Conservation (phyloP, 1,284 basidiomycete genomes). For the Apiotrichum sp. region DNA sequence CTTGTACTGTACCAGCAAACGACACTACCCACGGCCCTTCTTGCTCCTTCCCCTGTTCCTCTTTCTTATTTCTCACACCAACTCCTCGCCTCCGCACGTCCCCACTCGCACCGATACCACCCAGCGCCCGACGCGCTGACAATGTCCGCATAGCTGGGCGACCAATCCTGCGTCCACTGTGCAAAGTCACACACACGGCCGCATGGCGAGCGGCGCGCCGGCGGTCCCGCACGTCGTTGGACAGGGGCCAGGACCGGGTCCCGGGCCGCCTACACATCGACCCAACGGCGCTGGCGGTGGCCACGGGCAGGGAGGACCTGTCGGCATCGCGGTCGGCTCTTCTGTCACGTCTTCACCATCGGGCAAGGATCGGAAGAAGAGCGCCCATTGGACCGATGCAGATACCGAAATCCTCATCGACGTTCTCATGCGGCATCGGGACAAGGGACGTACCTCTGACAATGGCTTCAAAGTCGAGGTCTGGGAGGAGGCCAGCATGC, state of each 20-base stretch:
- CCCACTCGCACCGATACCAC: too few relatives aligned
- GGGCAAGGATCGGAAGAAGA: constrained; percentile 35
- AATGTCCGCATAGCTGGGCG: not conserved
- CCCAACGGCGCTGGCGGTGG: not conserved
- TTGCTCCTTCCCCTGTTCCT: too few relatives aligned
- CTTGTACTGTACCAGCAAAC: too few relatives aligned
- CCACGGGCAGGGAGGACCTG: not conserved
- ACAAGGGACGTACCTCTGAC: constrained; percentile 34
- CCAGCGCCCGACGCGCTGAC: constrained; percentile 1
- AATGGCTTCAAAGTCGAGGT: constrained; percentile 42
- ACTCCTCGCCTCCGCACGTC: constrained; percentile 7
- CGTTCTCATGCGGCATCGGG: constrained; percentile 28
- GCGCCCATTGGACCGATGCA: constrained; percentile 37
- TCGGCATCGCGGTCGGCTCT: not conserved
- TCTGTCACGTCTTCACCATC: constrained; percentile 20
- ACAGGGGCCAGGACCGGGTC: not conserved
- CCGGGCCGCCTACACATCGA: not conserved
- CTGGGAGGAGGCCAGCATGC: constrained; percentile 31
- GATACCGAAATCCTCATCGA: constrained; percentile 33
- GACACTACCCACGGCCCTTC: too few relatives aligned
- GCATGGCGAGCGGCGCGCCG: constrained; percentile 1
- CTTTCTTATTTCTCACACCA: too few relatives aligned
- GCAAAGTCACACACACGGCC: not conserved
- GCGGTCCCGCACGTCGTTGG: not conserved
- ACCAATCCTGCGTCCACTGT: not conserved